Percentiles rank a stretch among this genome's conserved stretches.
These are phyloP conservation scores for Chalaropsis thielavioides DNA, from an alignment of 2,329 filamentous ascomycete genomes.

Conservation along the genomic window DNA sequence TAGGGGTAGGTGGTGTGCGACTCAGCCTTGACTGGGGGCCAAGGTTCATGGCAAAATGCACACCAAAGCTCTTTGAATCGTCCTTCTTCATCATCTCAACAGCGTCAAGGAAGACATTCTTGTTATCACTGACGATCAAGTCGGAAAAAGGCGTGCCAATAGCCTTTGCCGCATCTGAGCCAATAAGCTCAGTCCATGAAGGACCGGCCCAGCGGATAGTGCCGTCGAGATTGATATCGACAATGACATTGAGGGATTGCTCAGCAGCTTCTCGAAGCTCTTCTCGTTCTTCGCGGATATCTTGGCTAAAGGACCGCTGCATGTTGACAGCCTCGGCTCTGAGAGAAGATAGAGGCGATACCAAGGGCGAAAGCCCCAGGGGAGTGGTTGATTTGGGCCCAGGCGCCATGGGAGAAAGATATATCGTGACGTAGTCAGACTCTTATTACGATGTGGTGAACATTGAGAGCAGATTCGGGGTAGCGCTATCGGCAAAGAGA, in stretches of 20 bases:
- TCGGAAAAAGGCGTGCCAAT: constrained; percentile 67
- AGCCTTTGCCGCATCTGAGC: constrained; percentile 57
- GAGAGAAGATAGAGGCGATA: constrained; percentile 33
- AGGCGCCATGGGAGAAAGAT: constrained; percentile 6
- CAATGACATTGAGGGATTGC: constrained; percentile 89
- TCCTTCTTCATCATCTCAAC: constrained; percentile 84
- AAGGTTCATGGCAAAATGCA: constrained; percentile 61
- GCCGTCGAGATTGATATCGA: constrained; percentile 83
- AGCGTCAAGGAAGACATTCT: constrained; percentile 64
- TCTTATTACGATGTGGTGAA: constrained; percentile 10
- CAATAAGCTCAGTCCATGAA: constrained; percentile 88
- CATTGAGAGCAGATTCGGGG: constrained; percentile 4
- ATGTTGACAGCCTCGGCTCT: constrained; percentile 38
- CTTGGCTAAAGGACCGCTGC: constrained; percentile 61
- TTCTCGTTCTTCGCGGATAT: constrained; percentile 85
- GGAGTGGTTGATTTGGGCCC: neutral
- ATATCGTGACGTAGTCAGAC: constrained; percentile 9
- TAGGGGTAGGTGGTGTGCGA: constrained; percentile 11
- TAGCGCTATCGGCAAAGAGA: constrained; percentile 5
- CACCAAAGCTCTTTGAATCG: constrained; percentile 81
- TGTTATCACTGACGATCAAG: constrained; percentile 63
- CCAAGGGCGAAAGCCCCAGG: constrained; percentile 12
- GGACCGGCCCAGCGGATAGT: constrained; percentile 91
- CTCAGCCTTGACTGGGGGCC: constrained; percentile 43
- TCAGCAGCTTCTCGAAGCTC: constrained; percentile 91